phyloP scores from a whole-genome alignment of 2,329 filamentous ascomycete species.

The Capronia americana region DNA sequence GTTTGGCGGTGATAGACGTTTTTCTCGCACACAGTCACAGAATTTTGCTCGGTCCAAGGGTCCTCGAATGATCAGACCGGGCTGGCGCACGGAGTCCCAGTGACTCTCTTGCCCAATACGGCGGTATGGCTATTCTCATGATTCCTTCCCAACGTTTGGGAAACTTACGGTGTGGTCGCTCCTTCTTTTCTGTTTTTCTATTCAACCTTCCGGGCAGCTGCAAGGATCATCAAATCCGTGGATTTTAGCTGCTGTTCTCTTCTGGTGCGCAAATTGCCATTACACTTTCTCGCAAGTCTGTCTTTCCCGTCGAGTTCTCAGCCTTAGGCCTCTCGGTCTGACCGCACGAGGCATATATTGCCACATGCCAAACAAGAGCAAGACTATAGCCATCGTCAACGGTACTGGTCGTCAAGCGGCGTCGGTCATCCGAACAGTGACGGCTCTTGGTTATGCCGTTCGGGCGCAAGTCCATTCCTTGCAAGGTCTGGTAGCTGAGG shows the following conservation, averaged over 20 bases:
- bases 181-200: conserved; percentile 2
- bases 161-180: conserved; percentile 15
- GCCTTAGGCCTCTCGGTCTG: conserved; percentile 7
- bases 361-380: conserved; percentile 48
- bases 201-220: conserved; percentile 1
- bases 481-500: conserved; percentile 85
- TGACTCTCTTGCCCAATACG: conserved; percentile 28
- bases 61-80: conserved; percentile 34
- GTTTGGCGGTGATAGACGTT: conserved; percentile 34
- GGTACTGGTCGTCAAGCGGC: conserved; percentile 94
- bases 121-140: conserved; percentile 18
- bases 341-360: conserved; percentile 4
- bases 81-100: conserved; percentile 33
- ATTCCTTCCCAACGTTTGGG: conserved; percentile 11
- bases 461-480: conserved; percentile 88
- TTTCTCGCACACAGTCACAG: conserved; percentile 29
- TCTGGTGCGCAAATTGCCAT: neutral
- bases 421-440: conserved; percentile 91
- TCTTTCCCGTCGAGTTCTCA: conserved; percentile 9
- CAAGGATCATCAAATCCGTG: conserved; percentile 9
- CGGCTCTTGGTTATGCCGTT: conserved; percentile 90
- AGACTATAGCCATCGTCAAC: conserved; percentile 94
- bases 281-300: neutral
- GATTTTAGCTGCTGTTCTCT: conserved; percentile 1
- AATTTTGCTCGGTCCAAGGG: conserved; percentile 36